Percentiles rank a stretch among this genome's conserved stretches.
These are phyloP conservation scores for Amanita polypyramis DNA, from an alignment of 768 basidiomycete species.

Conservation along the genomic window DNA sequence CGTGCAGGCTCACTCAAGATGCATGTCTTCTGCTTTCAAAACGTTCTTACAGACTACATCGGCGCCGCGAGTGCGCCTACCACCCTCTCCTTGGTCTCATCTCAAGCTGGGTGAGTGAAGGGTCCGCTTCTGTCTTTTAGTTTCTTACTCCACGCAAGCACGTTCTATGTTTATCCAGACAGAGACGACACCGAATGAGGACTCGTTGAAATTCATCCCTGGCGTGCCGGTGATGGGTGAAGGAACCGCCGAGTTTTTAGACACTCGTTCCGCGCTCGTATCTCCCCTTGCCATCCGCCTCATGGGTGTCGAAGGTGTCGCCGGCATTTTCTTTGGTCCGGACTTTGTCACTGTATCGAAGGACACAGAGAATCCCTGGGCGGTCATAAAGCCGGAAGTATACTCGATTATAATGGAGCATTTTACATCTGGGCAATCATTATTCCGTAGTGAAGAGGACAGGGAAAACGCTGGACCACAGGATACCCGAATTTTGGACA, in stretches of 20 bases:
- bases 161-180: slow-evolving; percentile 99
- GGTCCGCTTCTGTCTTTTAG: not conserved
- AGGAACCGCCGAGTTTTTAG: slow-evolving; percentile 91
- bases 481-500: slow-evolving; percentile 89
- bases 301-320: slow-evolving; percentile 91
- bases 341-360: slow-evolving; percentile 98
- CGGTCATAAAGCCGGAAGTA: slow-evolving; percentile 91
- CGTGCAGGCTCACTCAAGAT: not conserved
- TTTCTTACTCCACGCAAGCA: slow-evolving; percentile 25
- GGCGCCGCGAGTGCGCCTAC: not conserved
- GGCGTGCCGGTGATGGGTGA: slow-evolving; percentile 81
- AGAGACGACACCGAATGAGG: slow-evolving; percentile 93
- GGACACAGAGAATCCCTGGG: slow-evolving; percentile 76
- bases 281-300: slow-evolving; percentile 93
- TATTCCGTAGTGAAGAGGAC: slow-evolving; percentile 81
- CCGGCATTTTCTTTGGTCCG: slow-evolving; percentile 87
- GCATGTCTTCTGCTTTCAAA: not conserved
- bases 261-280: slow-evolving; percentile 73
- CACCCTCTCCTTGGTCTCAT: not conserved
- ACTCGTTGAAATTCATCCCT: slow-evolving; percentile 97
- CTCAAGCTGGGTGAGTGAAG: not conserved
- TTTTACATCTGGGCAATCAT: slow-evolving; percentile 82
- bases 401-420: slow-evolving; percentile 96
- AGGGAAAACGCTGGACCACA: slow-evolving; percentile 77
- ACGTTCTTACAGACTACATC: not conserved